Conservation (phyloP, 495 filamentous ascomycete genomes). For the Penicillium desertorum region DNA sequence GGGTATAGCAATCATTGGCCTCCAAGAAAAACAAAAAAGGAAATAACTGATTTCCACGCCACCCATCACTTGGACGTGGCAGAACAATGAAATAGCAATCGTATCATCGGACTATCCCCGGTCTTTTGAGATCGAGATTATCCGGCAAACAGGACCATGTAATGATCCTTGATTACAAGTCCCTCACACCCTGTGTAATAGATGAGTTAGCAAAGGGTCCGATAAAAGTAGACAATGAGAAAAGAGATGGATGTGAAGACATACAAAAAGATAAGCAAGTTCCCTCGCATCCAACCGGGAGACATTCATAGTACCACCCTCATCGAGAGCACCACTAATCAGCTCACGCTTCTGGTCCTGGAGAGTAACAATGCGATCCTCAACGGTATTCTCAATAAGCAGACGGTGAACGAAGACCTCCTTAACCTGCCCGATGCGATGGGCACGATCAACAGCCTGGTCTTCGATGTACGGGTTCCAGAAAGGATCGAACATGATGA, state of each 20-base stretch:
- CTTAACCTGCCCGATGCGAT: slow-evolving; percentile 81
- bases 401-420: slow-evolving; percentile 80
- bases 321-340: slow-evolving; percentile 80
- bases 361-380: slow-evolving; percentile 84
- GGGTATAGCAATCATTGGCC: slow-evolving; percentile 10
- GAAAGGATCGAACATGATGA: slow-evolving; percentile 92
- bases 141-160: neutral
- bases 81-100: neutral
- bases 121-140: neutral
- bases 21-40: neutral
- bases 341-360: slow-evolving; percentile 80
- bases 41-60: neutral
- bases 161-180: neutral
- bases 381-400: slow-evolving; percentile 74
- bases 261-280: slow-evolving; percentile 71
- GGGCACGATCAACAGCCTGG: slow-evolving; percentile 90
- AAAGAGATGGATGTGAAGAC: slow-evolving; percentile 26
- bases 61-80: neutral
- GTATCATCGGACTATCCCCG: neutral
- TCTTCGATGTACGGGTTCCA: slow-evolving; percentile 97
- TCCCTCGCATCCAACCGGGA: slow-evolving; percentile 61
- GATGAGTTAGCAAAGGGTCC: slow-evolving; percentile 14
- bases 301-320: slow-evolving; percentile 65
- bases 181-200: slow-evolving; percentile 9
- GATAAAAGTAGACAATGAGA: neutral